Evolutionary conservation across 2,329 filamentous ascomycete genomes (phyloP), one percentile per base, ranked within the genome.

Genomic region (Aspergillus pseudonomiae): DNA sequence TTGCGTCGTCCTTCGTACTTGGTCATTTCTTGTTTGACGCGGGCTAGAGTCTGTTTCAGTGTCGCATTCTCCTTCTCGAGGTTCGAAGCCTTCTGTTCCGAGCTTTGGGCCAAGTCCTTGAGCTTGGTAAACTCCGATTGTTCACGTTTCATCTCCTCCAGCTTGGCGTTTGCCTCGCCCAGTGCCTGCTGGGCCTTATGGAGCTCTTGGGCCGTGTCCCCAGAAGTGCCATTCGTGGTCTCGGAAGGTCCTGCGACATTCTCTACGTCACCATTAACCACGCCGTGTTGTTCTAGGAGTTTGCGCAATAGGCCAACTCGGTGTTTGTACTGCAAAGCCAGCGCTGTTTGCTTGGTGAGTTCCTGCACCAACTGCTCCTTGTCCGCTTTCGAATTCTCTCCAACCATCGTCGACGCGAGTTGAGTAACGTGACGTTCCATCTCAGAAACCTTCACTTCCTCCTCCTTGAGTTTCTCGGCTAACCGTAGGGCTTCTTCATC

Each of bases 401-500:
- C 72, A 10, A 75, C 73, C 74, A 80, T 79, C 1, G 74, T 74
- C 34, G 79, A 76, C 7, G 79, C 80, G 58, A 82, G 74, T 10
- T 76, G 76, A 24, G 78, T 74, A 19, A 82, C 78, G 60, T 77
- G 78, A 9, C 71, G 72, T 65, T 82, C 80, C 79, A 82, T 81
- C 46, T 78, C 77, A 7, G 75, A 70, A 28, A 81, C 78, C 65
- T 78, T 81, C 26, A 74, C 71, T 58, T 81, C 77, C 66, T 88
- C 85, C 58, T 83, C 79, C 62, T 80, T 80, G 14, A 89, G 77
- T 67, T 85, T 82, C 39, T 83, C 82, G 26, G 79, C 75, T 46
- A 88, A 72, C 58, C 85, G 82, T 19, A 79, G 78, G 21, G 83
- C 84, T 69, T 88, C 84, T 3, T 77, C 72, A 65, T 88, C 87